phyloP scores from a whole-genome alignment of 2,329 filamentous ascomycete genomes.

The Fusarium duplospermum region DNA sequence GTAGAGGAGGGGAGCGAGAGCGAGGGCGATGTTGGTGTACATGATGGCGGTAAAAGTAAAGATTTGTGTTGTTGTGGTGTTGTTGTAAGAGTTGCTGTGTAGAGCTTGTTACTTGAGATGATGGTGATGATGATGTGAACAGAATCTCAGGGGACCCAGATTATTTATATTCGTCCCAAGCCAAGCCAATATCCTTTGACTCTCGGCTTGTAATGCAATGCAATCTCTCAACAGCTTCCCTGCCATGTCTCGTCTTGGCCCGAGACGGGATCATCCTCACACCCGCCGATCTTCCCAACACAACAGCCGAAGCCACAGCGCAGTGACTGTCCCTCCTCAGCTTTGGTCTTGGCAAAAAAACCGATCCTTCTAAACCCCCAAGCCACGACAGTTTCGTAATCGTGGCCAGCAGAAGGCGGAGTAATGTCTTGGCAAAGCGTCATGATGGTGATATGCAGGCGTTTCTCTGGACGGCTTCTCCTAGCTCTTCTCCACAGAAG shows the following conservation, averaged over 20 bases:
- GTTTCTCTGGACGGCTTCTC: not conserved
- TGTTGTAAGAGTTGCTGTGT: not conserved
- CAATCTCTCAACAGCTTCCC: slow-evolving; percentile 8
- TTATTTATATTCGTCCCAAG: slow-evolving; percentile 18
- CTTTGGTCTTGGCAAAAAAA: not conserved
- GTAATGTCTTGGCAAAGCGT: slow-evolving; percentile 31
- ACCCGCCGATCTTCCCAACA: slow-evolving; percentile 12
- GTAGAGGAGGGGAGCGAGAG: slow-evolving; percentile 44
- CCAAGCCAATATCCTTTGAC: not conserved
- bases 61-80: not conserved
- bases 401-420: slow-evolving; percentile 7
- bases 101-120: not conserved
- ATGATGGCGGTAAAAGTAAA: slow-evolving; percentile 32
- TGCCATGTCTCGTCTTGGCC: not conserved
- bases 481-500: slow-evolving; percentile 17
- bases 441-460: slow-evolving; percentile 12
- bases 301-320: slow-evolving; percentile 26
- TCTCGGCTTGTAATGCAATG: not conserved
- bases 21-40: slow-evolving; percentile 46
- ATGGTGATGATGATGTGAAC: not conserved
- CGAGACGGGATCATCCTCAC: not conserved
- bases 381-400: not conserved
- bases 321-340: not conserved
- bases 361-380: not conserved
- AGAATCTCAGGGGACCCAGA: not conserved